phyloP scores from a whole-genome alignment of 2,329 filamentous ascomycete species.

The Coniochaeta hoffmannii region DNA sequence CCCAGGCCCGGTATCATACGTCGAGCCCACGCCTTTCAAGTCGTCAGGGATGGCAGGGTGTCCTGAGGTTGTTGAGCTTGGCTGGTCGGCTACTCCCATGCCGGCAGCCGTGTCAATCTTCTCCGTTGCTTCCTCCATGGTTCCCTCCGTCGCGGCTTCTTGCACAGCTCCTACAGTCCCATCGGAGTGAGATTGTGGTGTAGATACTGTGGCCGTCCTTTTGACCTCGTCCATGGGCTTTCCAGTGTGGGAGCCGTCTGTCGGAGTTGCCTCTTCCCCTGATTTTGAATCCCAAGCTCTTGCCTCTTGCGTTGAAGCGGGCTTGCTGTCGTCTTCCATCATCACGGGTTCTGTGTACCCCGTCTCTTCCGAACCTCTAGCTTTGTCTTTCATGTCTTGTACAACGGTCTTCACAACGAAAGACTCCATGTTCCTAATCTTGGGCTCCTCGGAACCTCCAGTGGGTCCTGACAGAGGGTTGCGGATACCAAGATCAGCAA shows the following conservation, averaged over 20 bases:
- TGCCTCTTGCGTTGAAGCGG: not conserved
- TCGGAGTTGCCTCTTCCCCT: not conserved
- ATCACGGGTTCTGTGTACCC: not conserved
- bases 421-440: not conserved
- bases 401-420: not conserved
- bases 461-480: not conserved
- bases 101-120: not conserved
- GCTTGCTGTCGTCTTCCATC: not conserved
- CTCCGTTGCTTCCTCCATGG: too few species aligned
- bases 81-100: not conserved
- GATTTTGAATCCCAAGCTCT: not conserved
- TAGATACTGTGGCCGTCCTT: not conserved
- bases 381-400: not conserved
- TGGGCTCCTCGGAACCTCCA: not conserved
- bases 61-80: not conserved
- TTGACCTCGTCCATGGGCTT: not conserved
- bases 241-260: not conserved
- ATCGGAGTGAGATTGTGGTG: not conserved
- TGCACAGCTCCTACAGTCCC: not conserved
- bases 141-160: not conserved
- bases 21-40: constrained; percentile 1
- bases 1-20: not conserved
- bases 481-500: not conserved
- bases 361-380: not conserved
- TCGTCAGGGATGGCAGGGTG: not conserved